Percentiles rank a stretch among this genome's conserved stretches.
phyloP scores from a whole-genome alignment of 208 protist species.

The Crithidia mellificae region DNA sequence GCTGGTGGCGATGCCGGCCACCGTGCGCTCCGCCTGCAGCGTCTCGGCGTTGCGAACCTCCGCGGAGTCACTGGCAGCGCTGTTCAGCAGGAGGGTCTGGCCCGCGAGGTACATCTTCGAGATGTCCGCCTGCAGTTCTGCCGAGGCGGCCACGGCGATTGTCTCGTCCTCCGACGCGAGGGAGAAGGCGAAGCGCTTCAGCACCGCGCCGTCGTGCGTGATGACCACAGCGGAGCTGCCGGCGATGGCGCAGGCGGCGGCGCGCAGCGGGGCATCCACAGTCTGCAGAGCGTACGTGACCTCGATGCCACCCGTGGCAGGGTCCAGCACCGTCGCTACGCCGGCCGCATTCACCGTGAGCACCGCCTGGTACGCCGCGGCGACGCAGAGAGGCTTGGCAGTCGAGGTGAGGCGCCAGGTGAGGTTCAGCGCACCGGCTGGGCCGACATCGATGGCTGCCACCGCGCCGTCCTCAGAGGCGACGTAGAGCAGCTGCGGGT shows the following conservation, averaged over 20 bases:
- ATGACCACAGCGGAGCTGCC: constrained; percentile 37
- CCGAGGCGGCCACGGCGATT: constrained; percentile 18
- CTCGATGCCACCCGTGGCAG: constrained; percentile 53
- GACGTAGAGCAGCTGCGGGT: constrained; percentile 47
- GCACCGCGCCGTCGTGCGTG: constrained; percentile 25
- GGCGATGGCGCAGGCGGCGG: constrained; percentile 41
- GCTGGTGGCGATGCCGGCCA: constrained; percentile 28
- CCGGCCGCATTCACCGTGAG: constrained; percentile 54
- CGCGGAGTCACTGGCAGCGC: background rate
- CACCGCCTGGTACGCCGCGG: constrained; percentile 31
- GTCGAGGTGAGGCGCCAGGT: constrained; percentile 65
- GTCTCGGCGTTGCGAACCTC: constrained; percentile 26
- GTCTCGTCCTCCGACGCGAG: constrained; percentile 38
- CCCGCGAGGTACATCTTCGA: constrained; percentile 27
- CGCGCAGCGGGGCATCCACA: constrained; percentile 5
- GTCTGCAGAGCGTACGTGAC: constrained; percentile 44
- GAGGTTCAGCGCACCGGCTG: constrained; percentile 39
- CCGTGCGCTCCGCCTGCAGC: constrained; percentile 16
- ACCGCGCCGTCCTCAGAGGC: constrained; percentile 74
- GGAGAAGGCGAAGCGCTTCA: constrained; percentile 47
- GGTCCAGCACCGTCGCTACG: constrained; percentile 52
- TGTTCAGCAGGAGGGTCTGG: constrained; percentile 25
- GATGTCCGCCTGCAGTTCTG: constrained; percentile 8
- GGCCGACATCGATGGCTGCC: constrained; percentile 43
- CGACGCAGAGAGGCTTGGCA: constrained; percentile 55